These are phyloP conservation scores for Didymellaceae sp. DNA, from an alignment of 2,329 filamentous ascomycete species.

Conservation along the genomic window DNA sequence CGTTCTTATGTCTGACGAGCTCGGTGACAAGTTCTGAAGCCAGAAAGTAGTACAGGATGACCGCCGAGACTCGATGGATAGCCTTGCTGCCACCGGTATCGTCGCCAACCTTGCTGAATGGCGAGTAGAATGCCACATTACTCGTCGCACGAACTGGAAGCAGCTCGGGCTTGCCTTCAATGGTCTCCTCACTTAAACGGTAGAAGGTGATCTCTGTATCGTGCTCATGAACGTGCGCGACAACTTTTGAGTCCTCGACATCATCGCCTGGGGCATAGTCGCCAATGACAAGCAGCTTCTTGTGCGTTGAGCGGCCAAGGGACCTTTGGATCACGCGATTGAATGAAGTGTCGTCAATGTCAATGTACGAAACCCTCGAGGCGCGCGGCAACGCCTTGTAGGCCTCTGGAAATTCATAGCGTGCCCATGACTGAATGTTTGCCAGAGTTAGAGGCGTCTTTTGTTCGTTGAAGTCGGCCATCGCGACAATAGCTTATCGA, in stretches of 20 bases:
- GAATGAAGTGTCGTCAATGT: slow-evolving; percentile 34
- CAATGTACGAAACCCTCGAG: slow-evolving; percentile 31
- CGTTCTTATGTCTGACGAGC: slow-evolving; percentile 30
- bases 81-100: slow-evolving; percentile 35
- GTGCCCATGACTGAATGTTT: slow-evolving; percentile 34
- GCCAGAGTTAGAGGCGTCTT: slow-evolving; percentile 33
- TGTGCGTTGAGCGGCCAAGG: slow-evolving; percentile 36
- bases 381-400: slow-evolving; percentile 29
- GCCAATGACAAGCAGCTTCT: slow-evolving; percentile 37
- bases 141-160: slow-evolving; percentile 36
- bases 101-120: slow-evolving; percentile 37
- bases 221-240: slow-evolving; percentile 37
- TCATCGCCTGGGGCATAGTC: slow-evolving; percentile 37
- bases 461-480: slow-evolving; percentile 37
- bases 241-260: slow-evolving; percentile 32
- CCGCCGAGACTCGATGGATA: slow-evolving; percentile 36
- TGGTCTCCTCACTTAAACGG: slow-evolving; percentile 26
- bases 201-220: slow-evolving; percentile 39
- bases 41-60: slow-evolving; percentile 37
- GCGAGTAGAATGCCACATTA: slow-evolving; percentile 36
- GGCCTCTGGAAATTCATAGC: slow-evolving; percentile 26
- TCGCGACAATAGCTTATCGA: slow-evolving; percentile 14
- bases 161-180: slow-evolving; percentile 27
- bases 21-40: slow-evolving; percentile 35
- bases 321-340: slow-evolving; percentile 34